Base-by-base conservation (phyloP, 169 alveolate species). In the Miamiensis avidus region DNA sequence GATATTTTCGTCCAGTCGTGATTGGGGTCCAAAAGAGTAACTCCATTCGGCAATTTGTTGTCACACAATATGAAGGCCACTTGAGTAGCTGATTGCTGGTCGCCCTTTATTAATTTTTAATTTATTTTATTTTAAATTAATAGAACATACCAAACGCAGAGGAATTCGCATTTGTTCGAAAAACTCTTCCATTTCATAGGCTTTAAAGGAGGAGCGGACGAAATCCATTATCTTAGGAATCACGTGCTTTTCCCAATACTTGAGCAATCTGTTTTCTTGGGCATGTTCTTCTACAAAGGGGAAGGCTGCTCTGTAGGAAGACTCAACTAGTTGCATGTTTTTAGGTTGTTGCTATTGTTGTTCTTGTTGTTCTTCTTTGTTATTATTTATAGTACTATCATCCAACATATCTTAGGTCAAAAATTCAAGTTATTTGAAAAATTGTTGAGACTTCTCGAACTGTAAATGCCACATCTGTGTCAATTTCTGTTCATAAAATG, bases 201-300 rank as follows among this genome's bases (percentile, higher is more conserved):
- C 87, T 32, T 86, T 87, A 29, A 88, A 91, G 0, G 97, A 86
- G 0, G 93, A 75, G 76, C 89, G 85, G 11, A 94, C 96, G 89
- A 89, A 94, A 49, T 94, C 97, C n/a, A 89, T 73, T 25, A 92
- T 92, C 77, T 89, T 91, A 28, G 96, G 94, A 34, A 94, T 85
- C 0, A 94, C 89, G 78, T 91, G 77, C 85, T 91, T 92, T 75
- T 94, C 97, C 97, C 97, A 94, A 82, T 94, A 90, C 64, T 92
- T 88, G 1, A 94, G 86, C 29, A 94, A 84, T 84, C 90, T 92
- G 28, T 85, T 74, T 74, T 88, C 88, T 49, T 49, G 20, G 20
- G 20, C 20, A 11, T 49, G 69, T 20, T 49, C 69, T 11, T 49
- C 20, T 20, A 20, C 69, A 11, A 11, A 4, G 20, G 69, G 69